Evolutionary conservation across 176 grass and related monocot genomes (phyloP).

Genomic region (Aegilops speltoides): DNA sequence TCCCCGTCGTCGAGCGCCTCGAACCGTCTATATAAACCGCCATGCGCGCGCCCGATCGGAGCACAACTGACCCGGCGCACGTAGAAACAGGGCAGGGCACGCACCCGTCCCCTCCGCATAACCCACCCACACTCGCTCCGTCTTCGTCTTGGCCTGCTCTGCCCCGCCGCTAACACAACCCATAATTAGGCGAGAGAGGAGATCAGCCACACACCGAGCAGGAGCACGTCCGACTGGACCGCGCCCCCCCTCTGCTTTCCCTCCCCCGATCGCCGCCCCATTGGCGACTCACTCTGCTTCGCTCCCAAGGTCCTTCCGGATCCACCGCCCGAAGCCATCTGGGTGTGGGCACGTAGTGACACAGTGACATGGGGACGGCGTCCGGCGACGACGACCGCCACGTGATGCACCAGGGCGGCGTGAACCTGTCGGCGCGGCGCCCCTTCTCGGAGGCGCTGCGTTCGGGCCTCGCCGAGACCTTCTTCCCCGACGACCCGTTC

Average conservation of each 20-base stretch:
- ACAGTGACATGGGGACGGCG: slow-evolving; percentile 50
- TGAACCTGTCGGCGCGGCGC: slow-evolving; percentile 47
- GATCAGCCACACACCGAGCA: slow-evolving; percentile 18
- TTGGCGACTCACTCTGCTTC: background rate
- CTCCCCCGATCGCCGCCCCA: background rate
- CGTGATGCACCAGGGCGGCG: background rate
- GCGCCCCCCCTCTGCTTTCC: background rate
- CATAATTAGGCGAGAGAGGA: slow-evolving; percentile 9
- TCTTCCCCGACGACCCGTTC: slow-evolving; percentile 96
- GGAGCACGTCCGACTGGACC: slow-evolving; percentile 1
- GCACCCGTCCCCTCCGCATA: background rate
- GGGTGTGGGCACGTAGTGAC: background rate
- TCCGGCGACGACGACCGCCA: slow-evolving; percentile 19
- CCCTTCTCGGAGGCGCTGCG: slow-evolving; percentile 33
- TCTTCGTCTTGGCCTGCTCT: background rate
- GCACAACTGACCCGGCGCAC: too few relatives aligned
- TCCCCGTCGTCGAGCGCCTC: too few relatives aligned
- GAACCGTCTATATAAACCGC: background rate
- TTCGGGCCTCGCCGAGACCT: slow-evolving; percentile 63
- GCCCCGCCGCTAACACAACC: background rate
- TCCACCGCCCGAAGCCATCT: background rate
- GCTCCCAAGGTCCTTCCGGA: background rate
- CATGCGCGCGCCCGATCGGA: background rate
- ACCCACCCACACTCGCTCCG: background rate
- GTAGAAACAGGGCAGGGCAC: too few relatives aligned